Base-by-base conservation (phyloP, 2,329 filamentous ascomycete genomes). In the Xylariaceae sp. region DNA sequence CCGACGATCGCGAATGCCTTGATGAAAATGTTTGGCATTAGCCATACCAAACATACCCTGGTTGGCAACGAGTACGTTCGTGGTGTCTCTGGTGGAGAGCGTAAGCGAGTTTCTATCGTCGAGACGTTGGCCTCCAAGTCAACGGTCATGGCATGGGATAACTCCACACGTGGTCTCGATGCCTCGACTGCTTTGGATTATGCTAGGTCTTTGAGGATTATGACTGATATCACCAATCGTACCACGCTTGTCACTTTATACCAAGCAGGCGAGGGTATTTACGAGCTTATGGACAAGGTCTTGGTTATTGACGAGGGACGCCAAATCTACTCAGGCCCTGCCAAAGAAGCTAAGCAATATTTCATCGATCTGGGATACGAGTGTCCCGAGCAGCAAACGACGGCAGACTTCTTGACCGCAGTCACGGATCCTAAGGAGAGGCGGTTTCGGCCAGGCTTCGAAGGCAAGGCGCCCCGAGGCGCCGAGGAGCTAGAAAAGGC, bases 111-210 rank as follows among this genome's bases (percentile, higher is more conserved):
- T 7, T 87, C 85, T 18, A 91, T 93, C 64, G 88, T 88, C 1
- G 89, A 93, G 73, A 89, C 88, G 0, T 74, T 93, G 18, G 86
- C 88, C 3, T 88, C 88, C 5, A 88, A 89, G 71, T 85, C 85
- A 0, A 85, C 87, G 0, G 86, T 92, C 1, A 84, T 89, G 39
- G 87, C 86, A 63, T 92, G 88, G 88, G 89, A 93, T 66, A 93
- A 93, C 71, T 87, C 84, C 0, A 93, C 89, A 0, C 80, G 89
- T 52, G 90, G 90, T n/a, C 77, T 93, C 0, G 89, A 94, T 69
- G 87, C 88, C 1, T 89, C 86, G 1, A 92, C 89, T 0, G 90
- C 89, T 3, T 78, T 92, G 3, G 89, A 92, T 68, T 93, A 90
- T 66, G 88, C 86, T 8, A 87, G 86, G 59, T 86, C 84, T 0